These are phyloP conservation scores for Rhododendron mucronatum DNA, from an alignment of 148 eudicot genomes.

Conservation along the genomic window DNA sequence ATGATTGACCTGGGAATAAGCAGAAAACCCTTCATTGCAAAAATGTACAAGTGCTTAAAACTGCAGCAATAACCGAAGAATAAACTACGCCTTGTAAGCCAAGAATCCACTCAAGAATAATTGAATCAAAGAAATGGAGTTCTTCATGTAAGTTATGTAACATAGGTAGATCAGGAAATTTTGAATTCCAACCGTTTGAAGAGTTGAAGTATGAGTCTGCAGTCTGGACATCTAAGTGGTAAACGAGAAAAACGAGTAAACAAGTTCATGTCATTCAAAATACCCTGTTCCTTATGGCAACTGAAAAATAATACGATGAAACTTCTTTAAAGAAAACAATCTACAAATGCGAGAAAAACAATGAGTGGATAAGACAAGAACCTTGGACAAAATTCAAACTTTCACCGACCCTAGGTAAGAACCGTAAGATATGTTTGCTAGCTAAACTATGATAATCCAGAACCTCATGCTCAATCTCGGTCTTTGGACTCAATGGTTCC, in stretches of 20 bases:
- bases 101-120: background rate
- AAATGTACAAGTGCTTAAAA: background rate
- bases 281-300: background rate
- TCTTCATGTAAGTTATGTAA: background rate
- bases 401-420: background rate
- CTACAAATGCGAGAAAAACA: background rate
- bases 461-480: background rate
- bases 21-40: background rate
- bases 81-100: background rate
- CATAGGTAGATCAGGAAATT: background rate
- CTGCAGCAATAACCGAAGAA: background rate
- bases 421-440: background rate
- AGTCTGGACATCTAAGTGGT: background rate
- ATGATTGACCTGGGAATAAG: slow-evolving; percentile 54
- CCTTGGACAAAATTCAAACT: background rate
- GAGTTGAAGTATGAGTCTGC: background rate
- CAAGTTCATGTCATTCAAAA: background rate
- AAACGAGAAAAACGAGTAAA: background rate
- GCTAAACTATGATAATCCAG: background rate
- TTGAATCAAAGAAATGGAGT: background rate
- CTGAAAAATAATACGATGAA: background rate
- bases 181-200: background rate
- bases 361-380: background rate
- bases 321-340: background rate
- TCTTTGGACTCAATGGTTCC: background rate